Conservation (phyloP, 768 basidiomycete species). For the Leccinum aurantiacum region DNA sequence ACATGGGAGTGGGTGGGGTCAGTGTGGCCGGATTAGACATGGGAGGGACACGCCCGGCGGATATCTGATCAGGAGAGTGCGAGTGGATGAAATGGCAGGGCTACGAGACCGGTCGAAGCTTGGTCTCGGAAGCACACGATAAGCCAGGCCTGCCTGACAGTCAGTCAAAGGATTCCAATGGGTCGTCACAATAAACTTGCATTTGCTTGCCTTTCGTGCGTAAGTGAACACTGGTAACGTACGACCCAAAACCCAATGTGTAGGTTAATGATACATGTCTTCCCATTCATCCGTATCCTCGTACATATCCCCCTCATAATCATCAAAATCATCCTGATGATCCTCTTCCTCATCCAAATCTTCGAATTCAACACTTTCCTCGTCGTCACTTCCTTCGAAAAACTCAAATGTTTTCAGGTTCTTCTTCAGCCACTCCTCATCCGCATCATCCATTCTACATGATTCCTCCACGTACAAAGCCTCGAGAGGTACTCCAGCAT, state of each 20-base stretch:
- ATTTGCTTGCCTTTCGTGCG: too few relatives aligned
- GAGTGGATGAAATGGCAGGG: background rate
- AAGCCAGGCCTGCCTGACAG: background rate
- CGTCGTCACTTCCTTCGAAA: slow-evolving; percentile 58
- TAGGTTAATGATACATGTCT: slow-evolving; percentile 7
- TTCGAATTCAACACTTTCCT: slow-evolving; percentile 31
- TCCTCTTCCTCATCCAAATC: slow-evolving; percentile 14
- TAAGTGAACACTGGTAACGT: too few relatives aligned
- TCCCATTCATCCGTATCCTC: slow-evolving; percentile 7
- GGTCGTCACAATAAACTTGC: background rate
- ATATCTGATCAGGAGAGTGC: background rate
- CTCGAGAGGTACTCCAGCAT: slow-evolving; percentile 46
- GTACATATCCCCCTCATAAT: slow-evolving; percentile 2
- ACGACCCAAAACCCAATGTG: background rate
- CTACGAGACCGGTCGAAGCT: background rate
- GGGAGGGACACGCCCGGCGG: background rate
- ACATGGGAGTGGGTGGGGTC: background rate
- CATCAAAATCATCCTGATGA: background rate
- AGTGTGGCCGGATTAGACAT: background rate
- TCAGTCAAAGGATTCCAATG: background rate
- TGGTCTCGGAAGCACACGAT: background rate
- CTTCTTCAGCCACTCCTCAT: slow-evolving; percentile 51
- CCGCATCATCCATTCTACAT: slow-evolving; percentile 40
- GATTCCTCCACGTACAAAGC: slow-evolving; percentile 45
- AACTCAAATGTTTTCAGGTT: slow-evolving; percentile 53